Evolutionary conservation across 768 basidiomycete genomes (phyloP).

Genomic region (Symmetrospora coprosmae): DNA sequence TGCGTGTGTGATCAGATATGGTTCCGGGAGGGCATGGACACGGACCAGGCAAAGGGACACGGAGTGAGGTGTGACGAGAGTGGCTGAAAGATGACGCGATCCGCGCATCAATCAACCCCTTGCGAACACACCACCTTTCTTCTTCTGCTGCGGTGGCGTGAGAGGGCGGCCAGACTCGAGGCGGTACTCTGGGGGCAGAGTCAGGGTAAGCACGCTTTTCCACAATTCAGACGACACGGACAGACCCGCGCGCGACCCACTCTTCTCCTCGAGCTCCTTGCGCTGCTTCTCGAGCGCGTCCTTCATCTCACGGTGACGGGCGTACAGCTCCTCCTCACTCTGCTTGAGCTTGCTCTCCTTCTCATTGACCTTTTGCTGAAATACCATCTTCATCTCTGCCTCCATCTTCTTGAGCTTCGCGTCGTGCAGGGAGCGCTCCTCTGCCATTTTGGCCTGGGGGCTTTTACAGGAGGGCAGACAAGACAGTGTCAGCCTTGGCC

Average conservation of each 20-base stretch:
- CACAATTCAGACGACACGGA: conserved; percentile 44
- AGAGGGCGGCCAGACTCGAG: conserved; percentile 86
- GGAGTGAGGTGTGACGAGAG: no score
- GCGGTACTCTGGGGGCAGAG: conserved; percentile 87
- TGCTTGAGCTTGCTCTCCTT: conserved; percentile 99
- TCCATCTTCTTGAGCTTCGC: conserved; percentile 98
- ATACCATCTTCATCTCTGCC: conserved; percentile 99
- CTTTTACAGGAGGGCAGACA: conserved; percentile 40
- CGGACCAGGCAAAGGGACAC: no score
- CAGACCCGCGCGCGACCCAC: background rate
- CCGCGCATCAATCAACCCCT: no score
- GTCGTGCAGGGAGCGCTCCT: conserved; percentile 90
- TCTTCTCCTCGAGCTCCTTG: conserved; percentile 78
- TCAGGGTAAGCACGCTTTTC: conserved; percentile 84
- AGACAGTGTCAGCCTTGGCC: background rate
- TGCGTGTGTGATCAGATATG: no score
- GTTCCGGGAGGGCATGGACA: no score
- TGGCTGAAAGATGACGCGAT: no score
- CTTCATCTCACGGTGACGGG: conserved; percentile 99
- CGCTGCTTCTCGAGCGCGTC: conserved; percentile 96
- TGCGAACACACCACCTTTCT: conserved; percentile 23
- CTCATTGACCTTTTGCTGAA: conserved; percentile 99
- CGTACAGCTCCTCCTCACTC: conserved; percentile 95
- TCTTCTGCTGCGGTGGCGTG: conserved; percentile 59
- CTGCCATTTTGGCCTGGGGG: conserved; percentile 87